These are phyloP conservation scores for Colletotrichum caudatum DNA, from an alignment of 2,329 filamentous ascomycete genomes.

Conservation along the genomic window DNA sequence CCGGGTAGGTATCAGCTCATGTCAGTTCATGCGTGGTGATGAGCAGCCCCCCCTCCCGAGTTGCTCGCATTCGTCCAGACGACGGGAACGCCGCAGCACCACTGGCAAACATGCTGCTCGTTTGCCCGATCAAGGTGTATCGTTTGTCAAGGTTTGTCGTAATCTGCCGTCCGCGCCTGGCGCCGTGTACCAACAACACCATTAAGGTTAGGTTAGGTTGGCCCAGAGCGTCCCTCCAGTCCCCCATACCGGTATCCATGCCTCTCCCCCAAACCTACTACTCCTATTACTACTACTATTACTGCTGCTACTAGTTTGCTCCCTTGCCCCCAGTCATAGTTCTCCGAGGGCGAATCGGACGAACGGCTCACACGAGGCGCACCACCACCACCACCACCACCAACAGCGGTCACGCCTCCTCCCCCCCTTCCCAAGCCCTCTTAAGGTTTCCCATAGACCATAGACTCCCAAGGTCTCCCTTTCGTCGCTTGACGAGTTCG, in stretches of 20 bases:
- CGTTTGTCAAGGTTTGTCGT: neutral
- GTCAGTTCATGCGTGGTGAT: neutral
- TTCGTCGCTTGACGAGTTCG: neutral
- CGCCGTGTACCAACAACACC: slow-evolving; percentile 12
- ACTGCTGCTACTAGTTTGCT: no score
- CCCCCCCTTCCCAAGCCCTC: neutral
- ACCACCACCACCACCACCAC: neutral
- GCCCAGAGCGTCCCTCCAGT: neutral
- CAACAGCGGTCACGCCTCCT: neutral
- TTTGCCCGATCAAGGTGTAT: slow-evolving; percentile 5
- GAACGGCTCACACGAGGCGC: slow-evolving; percentile 18
- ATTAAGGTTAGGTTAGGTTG: slow-evolving; percentile 37
- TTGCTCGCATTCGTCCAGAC: neutral
- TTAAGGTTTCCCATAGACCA: neutral
- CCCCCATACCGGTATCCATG: no score
- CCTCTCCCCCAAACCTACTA: no score
- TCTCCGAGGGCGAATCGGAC: slow-evolving; percentile 12
- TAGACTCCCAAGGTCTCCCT: neutral
- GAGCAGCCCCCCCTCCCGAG: no score
- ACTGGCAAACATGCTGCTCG: neutral
- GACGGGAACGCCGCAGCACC: neutral
- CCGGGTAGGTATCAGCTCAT: neutral
- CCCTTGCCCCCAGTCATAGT: neutral
- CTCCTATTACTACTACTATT: no score
- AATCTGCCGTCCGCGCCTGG: slow-evolving; percentile 1